Conservation (phyloP, 2,329 filamentous ascomycete species). For the Fusarium heterosporum region DNA sequence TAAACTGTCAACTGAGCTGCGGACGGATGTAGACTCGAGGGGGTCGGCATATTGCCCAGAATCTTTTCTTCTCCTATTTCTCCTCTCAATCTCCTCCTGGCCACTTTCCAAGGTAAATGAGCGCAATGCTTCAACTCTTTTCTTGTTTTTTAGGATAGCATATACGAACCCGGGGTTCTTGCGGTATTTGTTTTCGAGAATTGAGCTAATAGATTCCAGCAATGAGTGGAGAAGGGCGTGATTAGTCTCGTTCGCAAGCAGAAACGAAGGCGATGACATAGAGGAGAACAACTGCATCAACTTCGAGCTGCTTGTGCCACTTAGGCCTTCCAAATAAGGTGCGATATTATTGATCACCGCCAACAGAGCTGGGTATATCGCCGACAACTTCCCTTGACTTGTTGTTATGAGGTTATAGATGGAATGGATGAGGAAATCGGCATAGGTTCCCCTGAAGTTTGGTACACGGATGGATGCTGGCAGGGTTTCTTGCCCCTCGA, state of each 20-base stretch:
- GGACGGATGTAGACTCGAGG: constrained; percentile 61
- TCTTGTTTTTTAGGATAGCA: constrained; percentile 81
- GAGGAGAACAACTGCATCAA: constrained; percentile 88
- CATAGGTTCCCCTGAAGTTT: constrained; percentile 90
- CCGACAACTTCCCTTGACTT: constrained; percentile 89
- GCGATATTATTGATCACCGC: constrained; percentile 95
- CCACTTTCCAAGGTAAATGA: constrained; percentile 93
- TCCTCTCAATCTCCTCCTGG: constrained; percentile 88
- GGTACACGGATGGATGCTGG: constrained; percentile 83
- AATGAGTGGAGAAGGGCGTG: constrained; percentile 83
- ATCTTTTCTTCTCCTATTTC: constrained; percentile 78
- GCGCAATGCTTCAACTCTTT: constrained; percentile 84
- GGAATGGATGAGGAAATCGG: constrained; percentile 94
- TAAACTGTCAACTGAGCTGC: constrained; percentile 75
- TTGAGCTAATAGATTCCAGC: constrained; percentile 88
- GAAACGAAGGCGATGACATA: constrained; percentile 93
- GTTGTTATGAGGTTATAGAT: constrained; percentile 92
- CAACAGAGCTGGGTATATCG: constrained; percentile 90
- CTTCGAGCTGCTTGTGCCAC: constrained; percentile 79
- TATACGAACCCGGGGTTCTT: constrained; percentile 86
- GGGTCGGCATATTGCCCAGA: constrained; percentile 62
- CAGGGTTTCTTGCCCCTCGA: constrained; percentile 88
- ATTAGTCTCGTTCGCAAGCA: constrained; percentile 92
- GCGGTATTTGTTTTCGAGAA: constrained; percentile 88
- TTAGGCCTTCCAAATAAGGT: constrained; percentile 83